Evolutionary conservation across 768 basidiomycete species (phyloP).

Genomic region (Termitomyces sp.): DNA sequence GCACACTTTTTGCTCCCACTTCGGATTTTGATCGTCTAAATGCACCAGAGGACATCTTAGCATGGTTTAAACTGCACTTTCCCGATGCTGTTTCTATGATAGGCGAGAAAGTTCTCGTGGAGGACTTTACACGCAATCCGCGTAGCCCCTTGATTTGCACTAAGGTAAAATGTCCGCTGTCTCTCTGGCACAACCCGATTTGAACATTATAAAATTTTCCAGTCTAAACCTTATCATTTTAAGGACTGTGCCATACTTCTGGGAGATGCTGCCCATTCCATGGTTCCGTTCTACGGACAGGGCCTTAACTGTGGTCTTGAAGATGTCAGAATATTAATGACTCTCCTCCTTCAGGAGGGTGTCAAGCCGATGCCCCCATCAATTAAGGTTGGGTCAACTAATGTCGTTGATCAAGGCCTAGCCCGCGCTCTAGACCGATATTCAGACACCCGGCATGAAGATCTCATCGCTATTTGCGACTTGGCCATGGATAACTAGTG

Average conservation of each 20-base stretch:
- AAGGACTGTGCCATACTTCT: conserved; percentile 81
- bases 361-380: conserved; percentile 44
- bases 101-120: conserved; percentile 70
- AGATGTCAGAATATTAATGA: conserved; percentile 86
- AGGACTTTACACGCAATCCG: conserved; percentile 81
- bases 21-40: conserved; percentile 64
- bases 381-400: conserved; percentile 22
- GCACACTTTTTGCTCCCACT: conserved; percentile 90
- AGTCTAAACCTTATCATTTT: conserved; percentile 90
- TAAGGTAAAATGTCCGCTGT: conserved; percentile 54
- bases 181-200: conserved; percentile 16
- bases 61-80: conserved; percentile 83
- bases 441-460: conserved; percentile 76
- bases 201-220: conserved; percentile 17
- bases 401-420: conserved; percentile 48
- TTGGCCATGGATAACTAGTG: conserved; percentile 98
- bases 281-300: conserved; percentile 99
- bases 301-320: conserved; percentile 97
- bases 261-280: conserved; percentile 94
- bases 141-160: conserved; percentile 87
- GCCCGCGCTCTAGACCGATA: conserved; percentile 69
- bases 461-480: conserved; percentile 85
- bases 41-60: conserved; percentile 47
- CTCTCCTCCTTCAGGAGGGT: conserved; percentile 64
- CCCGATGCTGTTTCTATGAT: conserved; percentile 84